A percentile compares a stretch with the other conserved stretches of the same genome.
Conservation (phyloP, 495 filamentous ascomycete species). For the Penicillium steckii region DNA sequence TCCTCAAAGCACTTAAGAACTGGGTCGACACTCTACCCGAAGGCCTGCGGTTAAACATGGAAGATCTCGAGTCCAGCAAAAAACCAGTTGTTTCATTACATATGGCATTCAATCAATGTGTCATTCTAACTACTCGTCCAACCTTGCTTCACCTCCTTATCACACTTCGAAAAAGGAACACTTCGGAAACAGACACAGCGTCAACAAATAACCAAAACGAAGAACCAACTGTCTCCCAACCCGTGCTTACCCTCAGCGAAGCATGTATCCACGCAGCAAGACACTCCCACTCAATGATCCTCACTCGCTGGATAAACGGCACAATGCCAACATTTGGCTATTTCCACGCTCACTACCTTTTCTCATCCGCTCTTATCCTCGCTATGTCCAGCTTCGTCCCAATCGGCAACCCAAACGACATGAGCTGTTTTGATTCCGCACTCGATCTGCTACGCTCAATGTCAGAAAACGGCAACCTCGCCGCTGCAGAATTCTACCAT, state of each 20-base stretch:
- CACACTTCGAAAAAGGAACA: slow-evolving; percentile 28
- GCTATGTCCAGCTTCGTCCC: slow-evolving; percentile 45
- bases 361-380: slow-evolving; percentile 40
- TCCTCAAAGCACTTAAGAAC: slow-evolving; percentile 43
- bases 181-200: background rate
- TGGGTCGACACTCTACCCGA: slow-evolving; percentile 46
- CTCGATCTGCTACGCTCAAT: slow-evolving; percentile 40
- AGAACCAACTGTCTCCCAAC: slow-evolving; percentile 32
- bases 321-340: slow-evolving; percentile 46
- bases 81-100: slow-evolving; percentile 41
- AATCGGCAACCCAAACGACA: slow-evolving; percentile 36
- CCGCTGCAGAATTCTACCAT: slow-evolving; percentile 40
- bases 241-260: slow-evolving; percentile 42
- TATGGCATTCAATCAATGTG: slow-evolving; percentile 44
- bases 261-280: slow-evolving; percentile 46
- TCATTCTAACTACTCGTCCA: slow-evolving; percentile 43
- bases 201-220: background rate
- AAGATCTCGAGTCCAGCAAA: slow-evolving; percentile 38
- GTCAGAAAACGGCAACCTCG: slow-evolving; percentile 43
- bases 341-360: slow-evolving; percentile 48
- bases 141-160: slow-evolving; percentile 43
- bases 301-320: slow-evolving; percentile 45
- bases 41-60: slow-evolving; percentile 38
- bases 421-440: slow-evolving; percentile 38
- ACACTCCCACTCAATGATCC: slow-evolving; percentile 43